Evolutionary conservation across 192 early-diverging fungal genomes (phyloP), one percentile per base, ranked within the genome.

Genomic region (Entomortierella beljakovae): DNA sequence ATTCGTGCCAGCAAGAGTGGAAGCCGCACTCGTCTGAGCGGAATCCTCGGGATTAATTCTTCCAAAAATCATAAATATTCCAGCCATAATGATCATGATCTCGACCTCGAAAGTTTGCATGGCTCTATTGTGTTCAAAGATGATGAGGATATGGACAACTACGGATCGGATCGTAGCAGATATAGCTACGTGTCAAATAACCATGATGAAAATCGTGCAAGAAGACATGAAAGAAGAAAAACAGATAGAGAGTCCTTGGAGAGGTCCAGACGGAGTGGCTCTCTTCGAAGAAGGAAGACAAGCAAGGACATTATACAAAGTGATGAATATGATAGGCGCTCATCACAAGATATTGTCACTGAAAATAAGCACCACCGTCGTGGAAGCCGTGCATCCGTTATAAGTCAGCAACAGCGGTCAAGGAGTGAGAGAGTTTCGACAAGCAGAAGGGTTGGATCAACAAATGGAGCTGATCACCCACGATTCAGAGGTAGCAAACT

Each of bases 391-490:
- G 60, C 71, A 2, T 68, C 72, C 4, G 11, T 29, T 10, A 53
- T 33, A 0, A 22, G 32, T 6, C 53, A 61, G 6, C 49, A 46
- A 4, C 52, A 25, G 7, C 23, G 28, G 15, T 46, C 51, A 53
- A 29, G 51, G 28, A 29, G 6, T 34, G 28, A 57, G 4, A 29
- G 32, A 13, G 10, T 32, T 3, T 33, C 28, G 5, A 34, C 13
- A 1, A 20, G 54, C 18, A 57, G 35, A 31, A 20, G 59, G 7
- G 48, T 54, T 25, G 67, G 75, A 9, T 79, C 75, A 16, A 79
- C 75, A 2, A 79, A 79, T 25, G 75, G 75, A 23, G 75, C 75
- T 3, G 75, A 79, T 42, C 75, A 79, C 29, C 75, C 75, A 2
- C 61, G 75, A 28, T 79, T 79, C 64, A 22, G 61, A 20, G 75